Base-by-base conservation (phyloP, 2,329 filamentous ascomycete genomes). In the Ophiognomonia clavigignenti-juglandacearum region DNA sequence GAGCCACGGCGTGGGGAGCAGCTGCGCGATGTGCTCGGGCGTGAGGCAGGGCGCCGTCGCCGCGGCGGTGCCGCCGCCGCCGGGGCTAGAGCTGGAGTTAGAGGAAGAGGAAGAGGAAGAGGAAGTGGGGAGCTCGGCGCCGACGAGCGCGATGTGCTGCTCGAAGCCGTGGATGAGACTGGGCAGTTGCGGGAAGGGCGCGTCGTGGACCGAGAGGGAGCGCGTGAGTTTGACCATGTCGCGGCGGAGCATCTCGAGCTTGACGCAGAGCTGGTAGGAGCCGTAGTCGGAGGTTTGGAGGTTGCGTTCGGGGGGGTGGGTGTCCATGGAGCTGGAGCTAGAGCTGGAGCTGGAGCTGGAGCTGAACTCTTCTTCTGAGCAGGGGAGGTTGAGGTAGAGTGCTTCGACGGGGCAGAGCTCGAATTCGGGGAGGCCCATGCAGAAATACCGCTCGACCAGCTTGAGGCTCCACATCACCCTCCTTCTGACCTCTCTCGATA, bases 381-480 rank as follows among this genome's bases (percentile, higher is more conserved):
- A 70, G 0, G 71, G 70, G 29, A 71, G 56, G 26, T 65, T 59
- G 29, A 73, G 59, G 48, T 69, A 64, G 22, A 73, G 69, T 16
- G 58, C 61, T 24, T 71, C 69, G 13, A 64, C 60, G 2, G 63
- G 62, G 59, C 68, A 72, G 7, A 72, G 61, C n/a, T 69, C 64
- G 50, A 70, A 72, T 51, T 73, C 70, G 4, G 66, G 64, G 35
- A 72, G 63, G 2, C 70, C 70, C 19, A 66, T 64, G 0, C 68
- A 69, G 32, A 72, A 66, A 34, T 65, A 64, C 6, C 63, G 62
- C 46, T 73, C 70, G 20, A 71, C 62, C 45, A 68, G 65, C 55
- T 68, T 72, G 10, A 73, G 57, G 2, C 67, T 65, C 70, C 70
- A 73, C 59, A 73, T 67, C 20, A 72, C 58, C 9, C 70, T 59